Evolutionary conservation across 2,329 filamentous ascomycete species (phyloP), one percentile per base, ranked within the genome.

Genomic region (Aspergillus sp.): DNA sequence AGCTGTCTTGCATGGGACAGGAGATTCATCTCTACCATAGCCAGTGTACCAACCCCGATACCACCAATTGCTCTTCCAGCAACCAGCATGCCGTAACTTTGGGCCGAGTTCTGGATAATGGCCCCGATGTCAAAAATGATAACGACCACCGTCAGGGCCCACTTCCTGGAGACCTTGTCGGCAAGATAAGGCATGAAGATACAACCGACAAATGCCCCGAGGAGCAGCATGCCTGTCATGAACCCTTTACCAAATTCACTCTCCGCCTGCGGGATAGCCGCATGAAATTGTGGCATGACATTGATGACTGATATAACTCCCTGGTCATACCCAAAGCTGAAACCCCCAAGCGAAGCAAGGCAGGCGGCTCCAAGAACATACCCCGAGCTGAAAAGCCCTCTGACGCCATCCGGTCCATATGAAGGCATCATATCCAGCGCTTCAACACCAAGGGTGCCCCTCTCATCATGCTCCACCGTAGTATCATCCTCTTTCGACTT

Each of bases 171-270:
- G 55, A 76, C 62, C 38, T 50, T 43, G 59, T 82, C 80, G 2
- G 69, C 67, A 9, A 69, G 36, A 8, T 61, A 81, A 9, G 75
- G 80, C 53, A 79, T 76, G 56, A 73, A 78, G 17, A 79, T 73
- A 15, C 69, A 71, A 3, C 71, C 78, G 1, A 73, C 75, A 39
- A 71, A 70, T 3, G 66, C 63, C 2, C 69, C 67, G 0, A 71
- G 54, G 19, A 66, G 70, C 48, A 84, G 81, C 68, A 85, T 86
- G 78, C 61, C 69, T 1, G 67, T 70, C 68, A 79, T 80, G 65
- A 79, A 77, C 4, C 79, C 74, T 48, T 69, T 76, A 54, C 71
- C 70, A 64, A 79, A 79, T 0, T 69, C 72, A 5, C 69, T 70
- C 5, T 71, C 70, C 15, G 76, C 69, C 19, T 71, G 63, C 7